Conservation (phyloP, 768 basidiomycete genomes). For the Vararia minispora region DNA sequence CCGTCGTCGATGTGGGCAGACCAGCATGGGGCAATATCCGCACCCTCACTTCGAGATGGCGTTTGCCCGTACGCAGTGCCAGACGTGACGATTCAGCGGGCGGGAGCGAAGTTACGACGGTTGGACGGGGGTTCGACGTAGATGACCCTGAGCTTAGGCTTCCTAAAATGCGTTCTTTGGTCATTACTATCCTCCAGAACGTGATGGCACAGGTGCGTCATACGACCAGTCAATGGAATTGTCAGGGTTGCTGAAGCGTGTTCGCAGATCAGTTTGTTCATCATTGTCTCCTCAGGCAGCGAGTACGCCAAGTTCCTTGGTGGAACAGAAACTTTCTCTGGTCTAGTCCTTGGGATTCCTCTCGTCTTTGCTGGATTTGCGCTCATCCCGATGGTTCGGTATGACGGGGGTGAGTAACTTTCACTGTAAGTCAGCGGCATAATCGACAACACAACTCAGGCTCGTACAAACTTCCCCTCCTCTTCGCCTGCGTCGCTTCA, state of each 20-base stretch:
- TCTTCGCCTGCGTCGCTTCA: constrained; percentile 39
- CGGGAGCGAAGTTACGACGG: too few relatives aligned
- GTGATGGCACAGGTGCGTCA: constrained; percentile 33
- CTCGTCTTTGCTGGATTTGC: constrained; percentile 47
- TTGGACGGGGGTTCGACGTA: too few relatives aligned
- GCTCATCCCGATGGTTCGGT: constrained; percentile 42
- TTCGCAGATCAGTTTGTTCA: constrained; percentile 56
- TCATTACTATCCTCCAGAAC: constrained; percentile 33
- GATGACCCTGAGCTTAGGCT: constrained; percentile 33
- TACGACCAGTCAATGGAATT: not conserved
- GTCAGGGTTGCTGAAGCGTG: not conserved
- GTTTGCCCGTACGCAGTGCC: too few relatives aligned
- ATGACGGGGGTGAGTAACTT: constrained; percentile 37
- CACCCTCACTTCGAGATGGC: too few relatives aligned
- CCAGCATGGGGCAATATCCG: too few relatives aligned
- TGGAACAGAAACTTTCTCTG: constrained; percentile 60
- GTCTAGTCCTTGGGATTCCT: constrained; percentile 58
- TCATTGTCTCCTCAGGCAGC: constrained; percentile 56
- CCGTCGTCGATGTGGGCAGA: too few relatives aligned
- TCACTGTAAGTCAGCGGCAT: not conserved
- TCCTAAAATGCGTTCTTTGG: constrained; percentile 33
- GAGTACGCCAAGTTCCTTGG: constrained; percentile 52
- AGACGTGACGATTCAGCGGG: too few relatives aligned
- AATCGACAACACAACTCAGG: constrained; percentile 25
- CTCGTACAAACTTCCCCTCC: constrained; percentile 40